Percentiles rank a stretch among this genome's conserved stretches.
Conservation (phyloP, 768 basidiomycete species). For the Leucocoprinus birnbaumii region DNA sequence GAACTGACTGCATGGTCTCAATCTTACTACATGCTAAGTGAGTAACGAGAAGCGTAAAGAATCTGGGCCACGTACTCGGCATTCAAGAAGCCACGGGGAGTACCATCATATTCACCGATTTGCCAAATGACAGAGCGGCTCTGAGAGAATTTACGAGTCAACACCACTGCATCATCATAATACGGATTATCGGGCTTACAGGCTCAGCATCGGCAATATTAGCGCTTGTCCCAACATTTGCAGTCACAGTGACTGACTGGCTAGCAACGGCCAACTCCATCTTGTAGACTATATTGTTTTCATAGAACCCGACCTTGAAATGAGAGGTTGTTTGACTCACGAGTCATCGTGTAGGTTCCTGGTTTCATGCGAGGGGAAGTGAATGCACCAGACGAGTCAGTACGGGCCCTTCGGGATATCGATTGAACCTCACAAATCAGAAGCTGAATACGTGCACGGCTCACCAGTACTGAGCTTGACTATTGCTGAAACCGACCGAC, state of each 20-base stretch:
- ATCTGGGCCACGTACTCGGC: constrained; percentile 25
- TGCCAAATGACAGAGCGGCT: constrained; percentile 29
- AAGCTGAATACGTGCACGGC: not conserved
- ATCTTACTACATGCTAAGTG: constrained; percentile 23
- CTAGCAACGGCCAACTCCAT: constrained; percentile 28
- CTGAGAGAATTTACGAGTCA: constrained; percentile 11
- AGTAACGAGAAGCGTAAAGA: not conserved
- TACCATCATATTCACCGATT: constrained; percentile 35
- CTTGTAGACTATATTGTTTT: constrained; percentile 29
- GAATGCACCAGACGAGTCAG: constrained; percentile 27
- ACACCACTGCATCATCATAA: not conserved
- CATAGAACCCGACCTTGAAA: not conserved
- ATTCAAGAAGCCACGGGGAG: constrained; percentile 33
- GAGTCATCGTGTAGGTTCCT: constrained; percentile 41
- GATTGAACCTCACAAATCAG: not conserved
- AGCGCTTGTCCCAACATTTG: constrained; percentile 22
- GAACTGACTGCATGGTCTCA: constrained; percentile 31
- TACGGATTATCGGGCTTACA: constrained; percentile 14
- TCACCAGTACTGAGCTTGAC: constrained; percentile 30
- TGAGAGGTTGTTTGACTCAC: constrained; percentile 17
- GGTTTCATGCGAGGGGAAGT: constrained; percentile 40
- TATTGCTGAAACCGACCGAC: constrained; percentile 27
- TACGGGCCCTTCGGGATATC: constrained; percentile 21
- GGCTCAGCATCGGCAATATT: constrained; percentile 30
- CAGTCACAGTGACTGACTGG: constrained; percentile 22